phyloP scores from a whole-genome alignment of 73 alveolate genomes.

The Effrenium voratum region DNA sequence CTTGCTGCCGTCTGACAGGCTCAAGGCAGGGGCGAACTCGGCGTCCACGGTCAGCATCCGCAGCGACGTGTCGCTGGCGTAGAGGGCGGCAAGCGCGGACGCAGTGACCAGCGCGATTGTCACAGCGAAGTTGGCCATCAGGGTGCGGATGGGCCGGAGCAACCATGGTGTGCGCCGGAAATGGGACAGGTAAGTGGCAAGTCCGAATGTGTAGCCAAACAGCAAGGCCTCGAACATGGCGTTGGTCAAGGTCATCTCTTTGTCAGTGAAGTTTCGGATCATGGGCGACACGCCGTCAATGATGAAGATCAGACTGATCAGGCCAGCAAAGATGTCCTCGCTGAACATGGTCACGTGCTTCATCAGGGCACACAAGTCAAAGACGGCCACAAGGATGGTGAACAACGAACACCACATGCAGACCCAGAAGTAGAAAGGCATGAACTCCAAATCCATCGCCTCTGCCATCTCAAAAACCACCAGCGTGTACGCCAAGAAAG shows the following conservation, averaged over 20 bases:
- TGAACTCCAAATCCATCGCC: slow-evolving; percentile 4
- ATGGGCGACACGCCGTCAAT: background rate
- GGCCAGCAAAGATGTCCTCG: slow-evolving; percentile 21
- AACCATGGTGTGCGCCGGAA: background rate
- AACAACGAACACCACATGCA: slow-evolving; percentile 17
- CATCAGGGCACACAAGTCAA: background rate
- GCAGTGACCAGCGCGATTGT: background rate
- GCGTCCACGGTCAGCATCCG: background rate
- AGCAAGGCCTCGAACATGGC: background rate
- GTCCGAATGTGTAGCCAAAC: background rate
- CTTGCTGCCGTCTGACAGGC: slow-evolving; percentile 5
- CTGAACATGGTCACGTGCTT: slow-evolving; percentile 16
- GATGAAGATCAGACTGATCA: background rate
- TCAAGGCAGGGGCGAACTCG: background rate
- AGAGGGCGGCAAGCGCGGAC: background rate
- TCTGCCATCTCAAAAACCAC: background rate
- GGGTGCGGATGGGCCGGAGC: slow-evolving; percentile 9
- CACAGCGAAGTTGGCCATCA: slow-evolving; percentile 11
- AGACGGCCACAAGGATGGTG: background rate
- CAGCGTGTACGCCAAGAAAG: slow-evolving; percentile 5
- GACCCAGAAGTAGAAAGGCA: background rate
- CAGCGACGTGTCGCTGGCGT: background rate
- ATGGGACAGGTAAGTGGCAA: background rate
- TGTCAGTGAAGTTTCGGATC: background rate
- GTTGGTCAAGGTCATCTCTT: background rate